A percentile compares a stretch with the other conserved stretches of the same genome.
These are phyloP conservation scores for Serendipita sp. DNA, from an alignment of 768 basidiomycete species.

Conservation along the genomic window DNA sequence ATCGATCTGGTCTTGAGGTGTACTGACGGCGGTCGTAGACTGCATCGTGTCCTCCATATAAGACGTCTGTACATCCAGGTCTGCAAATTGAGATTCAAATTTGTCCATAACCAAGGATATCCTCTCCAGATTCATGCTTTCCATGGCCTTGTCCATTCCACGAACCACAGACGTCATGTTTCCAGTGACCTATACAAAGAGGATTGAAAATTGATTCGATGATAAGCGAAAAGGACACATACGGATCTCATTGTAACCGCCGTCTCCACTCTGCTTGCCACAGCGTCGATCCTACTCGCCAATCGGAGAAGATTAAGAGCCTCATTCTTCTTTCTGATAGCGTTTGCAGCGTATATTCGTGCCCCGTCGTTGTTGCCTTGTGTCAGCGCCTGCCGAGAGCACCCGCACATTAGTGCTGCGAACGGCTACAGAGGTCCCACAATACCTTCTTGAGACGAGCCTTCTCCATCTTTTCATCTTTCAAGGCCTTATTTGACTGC, in stretches of 20 bases:
- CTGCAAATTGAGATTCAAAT: slow-evolving; percentile 91
- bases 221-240: not conserved
- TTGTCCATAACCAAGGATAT: slow-evolving; percentile 99
- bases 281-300: slow-evolving; percentile 87
- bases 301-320: slow-evolving; percentile 79
- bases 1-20: slow-evolving; percentile 96
- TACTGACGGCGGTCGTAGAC: slow-evolving; percentile 78
- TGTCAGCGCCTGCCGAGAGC: slow-evolving; percentile 60
- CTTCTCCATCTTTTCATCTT: slow-evolving; percentile 85
- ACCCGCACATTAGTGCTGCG: not conserved
- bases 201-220: too few species aligned
- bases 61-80: slow-evolving; percentile 95
- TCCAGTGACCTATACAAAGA: slow-evolving; percentile 83
- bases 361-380: slow-evolving; percentile 97
- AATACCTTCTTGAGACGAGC: slow-evolving; percentile 80
- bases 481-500: slow-evolving; percentile 95
- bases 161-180: slow-evolving; percentile 93
- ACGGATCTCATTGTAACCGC: slow-evolving; percentile 82
- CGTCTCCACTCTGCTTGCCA: slow-evolving; percentile 92
- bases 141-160: slow-evolving; percentile 99
- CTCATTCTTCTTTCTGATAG: slow-evolving; percentile 97
- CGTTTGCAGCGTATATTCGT: slow-evolving; percentile 93
- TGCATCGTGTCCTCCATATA: slow-evolving; percentile 98
- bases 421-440: not conserved
- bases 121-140: slow-evolving; percentile 94